A percentile compares a stretch with the other conserved stretches of the same genome.
These are phyloP conservation scores for Imleria badia DNA, from an alignment of 768 basidiomycete genomes.

Conservation along the genomic window DNA sequence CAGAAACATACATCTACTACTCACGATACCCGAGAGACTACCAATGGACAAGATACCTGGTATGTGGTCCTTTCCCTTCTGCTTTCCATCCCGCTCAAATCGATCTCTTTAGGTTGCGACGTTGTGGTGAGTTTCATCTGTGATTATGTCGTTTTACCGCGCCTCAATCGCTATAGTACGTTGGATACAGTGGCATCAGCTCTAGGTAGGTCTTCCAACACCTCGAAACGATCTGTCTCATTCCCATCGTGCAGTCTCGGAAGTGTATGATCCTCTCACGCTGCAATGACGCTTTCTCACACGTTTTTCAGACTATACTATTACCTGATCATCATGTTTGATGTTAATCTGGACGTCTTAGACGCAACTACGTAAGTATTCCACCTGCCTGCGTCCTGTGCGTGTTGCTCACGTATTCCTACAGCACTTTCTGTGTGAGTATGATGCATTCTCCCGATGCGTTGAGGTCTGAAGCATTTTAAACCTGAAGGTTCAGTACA, in stretches of 20 bases:
- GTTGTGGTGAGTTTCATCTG: conserved; percentile 16
- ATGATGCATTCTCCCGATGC: neutral
- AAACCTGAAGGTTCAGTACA: conserved; percentile 21
- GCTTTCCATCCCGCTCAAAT: neutral
- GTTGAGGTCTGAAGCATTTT: neutral
- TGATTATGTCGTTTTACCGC: neutral
- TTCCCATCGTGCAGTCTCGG: conserved; percentile 16
- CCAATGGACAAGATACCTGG: conserved; percentile 20
- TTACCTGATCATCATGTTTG: conserved; percentile 26
- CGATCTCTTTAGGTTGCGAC: conserved; percentile 17
- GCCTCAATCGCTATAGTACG: conserved; percentile 6
- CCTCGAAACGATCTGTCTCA: conserved; percentile 4
- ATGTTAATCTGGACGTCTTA: conserved; percentile 23
- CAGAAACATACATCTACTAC: conserved; percentile 33
- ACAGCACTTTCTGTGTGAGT: conserved; percentile 34
- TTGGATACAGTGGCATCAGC: conserved; percentile 28
- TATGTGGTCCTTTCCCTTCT: conserved; percentile 3
- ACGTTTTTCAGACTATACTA: conserved; percentile 26
- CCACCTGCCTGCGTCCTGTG: no score
- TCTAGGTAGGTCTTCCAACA: conserved; percentile 19
- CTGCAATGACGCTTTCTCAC: conserved; percentile 5
- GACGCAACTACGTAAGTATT: conserved; percentile 27
- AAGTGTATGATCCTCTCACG: conserved; percentile 21
- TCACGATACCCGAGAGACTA: conserved; percentile 25
- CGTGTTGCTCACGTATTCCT: conserved; percentile 1